Conservation (phyloP, 257 asterid species). For the Primulina eburnea region DNA sequence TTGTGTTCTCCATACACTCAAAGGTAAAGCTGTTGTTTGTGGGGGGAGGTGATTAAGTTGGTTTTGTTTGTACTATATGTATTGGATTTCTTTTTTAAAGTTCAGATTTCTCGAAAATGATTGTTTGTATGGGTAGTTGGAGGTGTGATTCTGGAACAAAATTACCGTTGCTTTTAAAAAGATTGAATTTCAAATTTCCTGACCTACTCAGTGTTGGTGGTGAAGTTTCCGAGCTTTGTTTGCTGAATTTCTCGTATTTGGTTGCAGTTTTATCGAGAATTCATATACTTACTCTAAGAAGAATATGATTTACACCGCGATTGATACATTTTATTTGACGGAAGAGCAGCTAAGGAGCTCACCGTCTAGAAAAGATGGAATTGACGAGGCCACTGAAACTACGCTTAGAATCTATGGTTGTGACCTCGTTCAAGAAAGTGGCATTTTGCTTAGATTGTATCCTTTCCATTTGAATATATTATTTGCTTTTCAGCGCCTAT, state of each 20-base stretch:
- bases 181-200: background rate
- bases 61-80: background rate
- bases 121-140: background rate
- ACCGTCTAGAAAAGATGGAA: slow-evolving; percentile 82
- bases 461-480: slow-evolving; percentile 34
- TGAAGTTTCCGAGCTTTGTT: slow-evolving; percentile 1
- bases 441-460: slow-evolving; percentile 88
- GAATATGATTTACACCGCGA: slow-evolving; percentile 81
- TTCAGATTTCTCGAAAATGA: too few relatives aligned
- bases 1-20: background rate
- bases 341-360: slow-evolving; percentile 74
- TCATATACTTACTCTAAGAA: slow-evolving; percentile 22
- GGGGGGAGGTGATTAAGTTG: background rate
- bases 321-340: slow-evolving; percentile 81
- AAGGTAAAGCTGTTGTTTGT: background rate
- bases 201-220: background rate
- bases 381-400: slow-evolving; percentile 76
- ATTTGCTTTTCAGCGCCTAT: slow-evolving; percentile 1
- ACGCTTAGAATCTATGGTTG: slow-evolving; percentile 89
- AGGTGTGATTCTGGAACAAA: background rate
- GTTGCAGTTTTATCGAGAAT: slow-evolving; percentile 29
- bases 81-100: background rate
- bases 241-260: background rate
- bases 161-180: too few relatives aligned
- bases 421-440: slow-evolving; percentile 94